phyloP scores from a whole-genome alignment of 2,329 filamentous ascomycete genomes.

The Nigrospora osmanthi region DNA sequence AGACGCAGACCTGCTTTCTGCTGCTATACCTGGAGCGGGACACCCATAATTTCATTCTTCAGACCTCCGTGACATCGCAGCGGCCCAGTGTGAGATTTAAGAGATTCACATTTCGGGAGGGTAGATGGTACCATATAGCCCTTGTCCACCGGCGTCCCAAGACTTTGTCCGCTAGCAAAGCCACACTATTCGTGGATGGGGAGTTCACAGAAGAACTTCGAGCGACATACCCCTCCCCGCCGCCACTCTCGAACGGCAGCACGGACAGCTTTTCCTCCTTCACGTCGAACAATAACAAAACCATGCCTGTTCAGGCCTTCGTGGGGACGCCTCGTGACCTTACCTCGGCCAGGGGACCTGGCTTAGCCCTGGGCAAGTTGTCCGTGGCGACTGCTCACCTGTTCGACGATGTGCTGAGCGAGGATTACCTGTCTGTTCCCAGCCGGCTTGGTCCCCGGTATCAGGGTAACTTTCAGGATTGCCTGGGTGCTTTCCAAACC shows the following conservation, averaged over 20 bases:
- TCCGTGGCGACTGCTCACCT: slow-evolving; percentile 85
- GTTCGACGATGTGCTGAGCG: slow-evolving; percentile 79
- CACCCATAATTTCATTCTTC: slow-evolving; percentile 87
- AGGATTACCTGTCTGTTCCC: slow-evolving; percentile 87
- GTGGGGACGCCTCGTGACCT: slow-evolving; percentile 87
- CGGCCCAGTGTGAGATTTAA: slow-evolving; percentile 93
- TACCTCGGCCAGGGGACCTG: slow-evolving; percentile 65
- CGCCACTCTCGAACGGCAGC: slow-evolving; percentile 54
- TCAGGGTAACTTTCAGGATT: slow-evolving; percentile 94
- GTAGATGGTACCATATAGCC: slow-evolving; percentile 88
- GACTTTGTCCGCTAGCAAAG: slow-evolving; percentile 68
- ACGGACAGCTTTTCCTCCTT: slow-evolving; percentile 66
- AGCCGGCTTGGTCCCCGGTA: slow-evolving; percentile 86
- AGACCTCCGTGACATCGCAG: slow-evolving; percentile 83
- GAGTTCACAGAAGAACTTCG: slow-evolving; percentile 91
- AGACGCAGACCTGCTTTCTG: slow-evolving; percentile 86
- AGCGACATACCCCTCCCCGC: slow-evolving; percentile 75
- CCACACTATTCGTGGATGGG: slow-evolving; percentile 84
- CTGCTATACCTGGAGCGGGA: slow-evolving; percentile 91
- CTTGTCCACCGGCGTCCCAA: slow-evolving; percentile 77
- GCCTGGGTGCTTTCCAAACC: slow-evolving; percentile 90
- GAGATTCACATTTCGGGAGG: slow-evolving; percentile 65
- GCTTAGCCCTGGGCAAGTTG: slow-evolving; percentile 71
- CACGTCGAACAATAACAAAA: slow-evolving; percentile 47
- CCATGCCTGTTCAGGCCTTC: slow-evolving; percentile 78